These are phyloP conservation scores for Rhizomucor pusillus DNA, from an alignment of 371 early-diverging fungal species.

Conservation along the genomic window DNA sequence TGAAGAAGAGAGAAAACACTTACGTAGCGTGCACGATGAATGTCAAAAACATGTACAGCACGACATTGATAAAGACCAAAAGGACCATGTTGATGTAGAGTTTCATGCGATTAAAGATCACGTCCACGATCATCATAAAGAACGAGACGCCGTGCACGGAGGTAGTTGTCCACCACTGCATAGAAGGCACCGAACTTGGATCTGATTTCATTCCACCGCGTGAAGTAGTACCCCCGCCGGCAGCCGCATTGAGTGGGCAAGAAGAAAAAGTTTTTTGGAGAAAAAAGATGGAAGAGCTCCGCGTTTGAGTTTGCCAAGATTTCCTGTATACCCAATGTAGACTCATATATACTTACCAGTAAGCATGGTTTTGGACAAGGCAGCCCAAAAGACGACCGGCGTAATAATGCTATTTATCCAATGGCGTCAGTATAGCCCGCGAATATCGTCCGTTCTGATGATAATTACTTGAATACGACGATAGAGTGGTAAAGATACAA, in stretches of 20 bases:
- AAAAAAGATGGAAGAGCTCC: too few species aligned
- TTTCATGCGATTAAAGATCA: slow-evolving; percentile 50
- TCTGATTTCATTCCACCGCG: background rate
- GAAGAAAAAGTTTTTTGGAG: background rate
- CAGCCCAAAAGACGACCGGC: slow-evolving; percentile 60
- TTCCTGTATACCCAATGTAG: background rate
- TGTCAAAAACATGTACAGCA: slow-evolving; percentile 50
- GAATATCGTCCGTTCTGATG: background rate
- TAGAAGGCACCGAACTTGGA: slow-evolving; percentile 1
- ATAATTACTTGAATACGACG: slow-evolving; percentile 42
- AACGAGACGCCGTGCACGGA: slow-evolving; percentile 57
- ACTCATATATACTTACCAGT: background rate
- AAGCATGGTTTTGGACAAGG: slow-evolving; percentile 12
- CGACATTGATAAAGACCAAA: slow-evolving; percentile 30
- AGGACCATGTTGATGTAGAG: slow-evolving; percentile 38
- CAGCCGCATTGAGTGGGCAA: slow-evolving; percentile 1
- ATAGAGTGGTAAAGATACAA: slow-evolving; percentile 42
- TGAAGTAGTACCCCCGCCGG: background rate
- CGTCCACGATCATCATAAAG: slow-evolving; percentile 46
- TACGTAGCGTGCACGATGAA: slow-evolving; percentile 46
- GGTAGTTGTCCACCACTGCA: slow-evolving; percentile 36
- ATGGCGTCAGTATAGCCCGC: background rate
- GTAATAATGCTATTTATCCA: slow-evolving; percentile 39
- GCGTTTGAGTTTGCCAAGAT: too few species aligned
- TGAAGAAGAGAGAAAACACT: slow-evolving; percentile 6